Evolutionary conservation across 2,329 filamentous ascomycete species (phyloP).

Genomic region (Pseudogymnoascus sp.): DNA sequence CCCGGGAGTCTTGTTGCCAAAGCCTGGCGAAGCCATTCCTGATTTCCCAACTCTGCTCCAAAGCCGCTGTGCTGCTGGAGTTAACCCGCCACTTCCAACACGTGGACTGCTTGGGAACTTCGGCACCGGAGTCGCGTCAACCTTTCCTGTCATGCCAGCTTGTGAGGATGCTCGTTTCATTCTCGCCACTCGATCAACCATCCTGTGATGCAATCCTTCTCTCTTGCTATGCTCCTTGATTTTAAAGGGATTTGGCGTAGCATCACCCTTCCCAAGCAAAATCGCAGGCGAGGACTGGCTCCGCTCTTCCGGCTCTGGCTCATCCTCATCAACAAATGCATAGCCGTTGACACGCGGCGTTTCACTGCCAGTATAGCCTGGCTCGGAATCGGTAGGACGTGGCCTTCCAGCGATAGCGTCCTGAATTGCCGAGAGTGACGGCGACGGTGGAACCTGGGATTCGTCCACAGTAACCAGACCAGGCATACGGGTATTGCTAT

Average conservation of each 20-base stretch:
- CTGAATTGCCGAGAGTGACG: constrained; percentile 73
- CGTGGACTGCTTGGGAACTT: constrained; percentile 60
- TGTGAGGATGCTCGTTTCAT: constrained; percentile 57
- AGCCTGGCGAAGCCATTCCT: constrained; percentile 23
- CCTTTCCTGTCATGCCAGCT: constrained; percentile 51
- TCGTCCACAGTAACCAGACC: constrained; percentile 31
- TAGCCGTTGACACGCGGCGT: constrained; percentile 92
- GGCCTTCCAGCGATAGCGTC: constrained; percentile 74
- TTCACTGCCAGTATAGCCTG: constrained; percentile 50
- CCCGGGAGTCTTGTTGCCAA: constrained; percentile 22
- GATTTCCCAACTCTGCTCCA: constrained; percentile 51
- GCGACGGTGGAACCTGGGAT: constrained; percentile 57
- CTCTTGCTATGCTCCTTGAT: constrained; percentile 65
- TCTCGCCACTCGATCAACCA: constrained; percentile 74
- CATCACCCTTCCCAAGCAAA: constrained; percentile 49
- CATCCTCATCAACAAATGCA: constrained; percentile 76
- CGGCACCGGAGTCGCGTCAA: constrained; percentile 54
- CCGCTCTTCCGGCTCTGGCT: constrained; percentile 41
- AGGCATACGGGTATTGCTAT: constrained; percentile 75
- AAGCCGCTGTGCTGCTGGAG: constrained; percentile 64
- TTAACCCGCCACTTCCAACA: constrained; percentile 46
- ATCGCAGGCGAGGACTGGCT: constrained; percentile 36
- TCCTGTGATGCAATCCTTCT: constrained; percentile 74
- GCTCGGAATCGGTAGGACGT: constrained; percentile 53
- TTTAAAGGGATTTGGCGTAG: constrained; percentile 71